Percentiles rank a stretch among this genome's conserved stretches.
Conservation (phyloP, 2,329 filamentous ascomycete genomes). For the Trichophyton equinum region DNA sequence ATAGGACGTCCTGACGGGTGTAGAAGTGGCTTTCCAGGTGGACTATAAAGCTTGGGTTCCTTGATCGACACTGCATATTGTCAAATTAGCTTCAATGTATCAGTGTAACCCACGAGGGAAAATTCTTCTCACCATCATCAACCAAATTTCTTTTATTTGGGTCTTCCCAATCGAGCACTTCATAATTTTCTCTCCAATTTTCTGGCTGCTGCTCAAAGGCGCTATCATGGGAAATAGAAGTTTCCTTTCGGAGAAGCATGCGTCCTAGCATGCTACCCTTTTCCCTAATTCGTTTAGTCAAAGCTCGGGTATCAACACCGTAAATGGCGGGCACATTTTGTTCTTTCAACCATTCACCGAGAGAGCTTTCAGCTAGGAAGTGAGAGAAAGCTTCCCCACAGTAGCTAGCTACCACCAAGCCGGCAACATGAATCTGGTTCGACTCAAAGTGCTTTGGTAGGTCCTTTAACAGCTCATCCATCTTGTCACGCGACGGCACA, state of each 20-base stretch:
- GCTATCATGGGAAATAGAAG: constrained; percentile 18
- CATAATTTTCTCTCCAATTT: constrained; percentile 50
- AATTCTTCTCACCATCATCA: constrained; percentile 64
- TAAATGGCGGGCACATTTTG: constrained; percentile 89
- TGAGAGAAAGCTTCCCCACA: constrained; percentile 92
- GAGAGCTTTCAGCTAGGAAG: constrained; percentile 76
- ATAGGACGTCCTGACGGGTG: constrained; percentile 80
- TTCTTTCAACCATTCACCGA: constrained; percentile 93
- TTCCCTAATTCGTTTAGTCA: constrained; percentile 89
- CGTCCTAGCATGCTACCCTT: constrained; percentile 94
- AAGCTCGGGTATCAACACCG: constrained; percentile 80
- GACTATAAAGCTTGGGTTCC: constrained; percentile 72
- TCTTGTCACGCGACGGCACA: constrained; percentile 72
- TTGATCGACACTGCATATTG: constrained; percentile 67
- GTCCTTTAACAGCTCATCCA: constrained; percentile 73
- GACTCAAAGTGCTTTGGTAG: constrained; percentile 91
- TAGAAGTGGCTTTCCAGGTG: constrained; percentile 53
- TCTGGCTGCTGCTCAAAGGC: constrained; percentile 31
- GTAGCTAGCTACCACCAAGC: constrained; percentile 81
- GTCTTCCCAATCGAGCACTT: constrained; percentile 75
- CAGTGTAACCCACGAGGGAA: not conserved
- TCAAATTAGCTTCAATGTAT: not conserved
- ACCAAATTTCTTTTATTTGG: constrained; percentile 90
- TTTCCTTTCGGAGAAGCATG: constrained; percentile 59
- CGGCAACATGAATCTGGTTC: constrained; percentile 82